These are phyloP conservation scores for Diplosphaera chodatii DNA, from an alignment of 139 green algal genomes.

Conservation along the genomic window DNA sequence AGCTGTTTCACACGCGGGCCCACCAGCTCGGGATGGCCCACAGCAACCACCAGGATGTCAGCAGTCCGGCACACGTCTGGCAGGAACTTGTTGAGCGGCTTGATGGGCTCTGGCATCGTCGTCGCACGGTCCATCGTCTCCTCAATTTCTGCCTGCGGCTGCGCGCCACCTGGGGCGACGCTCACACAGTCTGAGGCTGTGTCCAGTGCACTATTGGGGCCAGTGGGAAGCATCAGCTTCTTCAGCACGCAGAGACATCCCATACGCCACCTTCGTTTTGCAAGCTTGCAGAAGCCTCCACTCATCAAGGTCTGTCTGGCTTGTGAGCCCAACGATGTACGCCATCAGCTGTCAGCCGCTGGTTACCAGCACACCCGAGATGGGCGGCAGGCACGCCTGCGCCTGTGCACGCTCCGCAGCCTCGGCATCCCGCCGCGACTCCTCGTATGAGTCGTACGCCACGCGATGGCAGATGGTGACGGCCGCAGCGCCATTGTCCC, in stretches of 20 bases:
- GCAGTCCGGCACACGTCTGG: slow-evolving; percentile 48
- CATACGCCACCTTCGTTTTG: no score
- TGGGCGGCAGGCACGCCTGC: not conserved
- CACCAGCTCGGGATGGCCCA: slow-evolving; percentile 51
- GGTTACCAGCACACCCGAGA: no score
- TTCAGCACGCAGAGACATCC: no score
- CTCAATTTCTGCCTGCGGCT: not conserved
- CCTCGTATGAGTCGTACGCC: not conserved
- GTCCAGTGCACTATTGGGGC: no score
- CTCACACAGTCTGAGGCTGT: no score
- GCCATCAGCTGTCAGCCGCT: no score
- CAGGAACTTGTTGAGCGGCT: slow-evolving; percentile 23
- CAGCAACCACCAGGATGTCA: slow-evolving; percentile 75
- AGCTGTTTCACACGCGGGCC: no score
- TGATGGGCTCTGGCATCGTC: not conserved
- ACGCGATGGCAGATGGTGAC: slow-evolving; percentile 75
- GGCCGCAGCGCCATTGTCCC: slow-evolving; percentile 67
- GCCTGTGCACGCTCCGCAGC: not conserved
- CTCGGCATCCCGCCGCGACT: not conserved
- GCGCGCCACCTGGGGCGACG: not conserved
- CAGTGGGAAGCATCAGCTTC: no score
- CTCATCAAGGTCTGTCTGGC: no score
- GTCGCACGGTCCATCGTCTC: not conserved
- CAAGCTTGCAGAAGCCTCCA: no score
- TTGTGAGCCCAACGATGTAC: no score